Evolutionary conservation across 2,329 filamentous ascomycete genomes (phyloP).

Genomic region (Didymella segeticola): DNA sequence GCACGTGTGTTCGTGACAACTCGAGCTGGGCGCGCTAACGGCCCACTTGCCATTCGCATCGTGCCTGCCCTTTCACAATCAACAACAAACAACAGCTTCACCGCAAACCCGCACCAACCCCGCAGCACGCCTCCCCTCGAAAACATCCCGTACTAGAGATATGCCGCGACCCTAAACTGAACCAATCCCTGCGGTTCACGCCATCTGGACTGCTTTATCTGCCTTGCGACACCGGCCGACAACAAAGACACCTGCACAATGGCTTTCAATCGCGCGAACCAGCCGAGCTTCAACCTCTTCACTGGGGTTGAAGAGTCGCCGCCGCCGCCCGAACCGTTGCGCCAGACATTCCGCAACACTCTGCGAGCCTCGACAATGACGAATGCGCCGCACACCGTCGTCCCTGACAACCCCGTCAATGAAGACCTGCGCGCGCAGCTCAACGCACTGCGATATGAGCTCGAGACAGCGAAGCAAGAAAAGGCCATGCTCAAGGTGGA

Average conservation of each 20-base stretch:
- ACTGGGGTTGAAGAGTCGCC: constrained; percentile 51
- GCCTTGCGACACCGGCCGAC: constrained; percentile 17
- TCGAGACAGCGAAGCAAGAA: constrained; percentile 87
- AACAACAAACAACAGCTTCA: constrained; percentile 14
- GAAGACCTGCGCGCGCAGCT: constrained; percentile 90
- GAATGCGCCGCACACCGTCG: constrained; percentile 45
- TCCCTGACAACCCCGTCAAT: constrained; percentile 56
- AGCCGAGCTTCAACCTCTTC: constrained; percentile 58
- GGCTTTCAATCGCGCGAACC: constrained; percentile 45
- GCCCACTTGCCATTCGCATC: constrained; percentile 15
- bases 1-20: constrained; percentile 8
- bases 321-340: constrained; percentile 46
- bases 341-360: constrained; percentile 50
- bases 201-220: neutral
- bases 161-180: constrained; percentile 1
- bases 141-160: neutral
- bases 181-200: neutral
- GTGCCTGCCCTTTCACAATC: constrained; percentile 11
- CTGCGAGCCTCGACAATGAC: constrained; percentile 55
- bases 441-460: constrained; percentile 84
- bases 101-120: constrained; percentile 2
- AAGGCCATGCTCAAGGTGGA: constrained; percentile 79
- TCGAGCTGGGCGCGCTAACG: constrained; percentile 10
- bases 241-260: constrained; percentile 32
- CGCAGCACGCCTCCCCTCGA: neutral